Evolutionary conservation across 139 green algal genomes (phyloP), one percentile per base, ranked within the genome.

Genomic region (Protoeuglena noctilucae): DNA sequence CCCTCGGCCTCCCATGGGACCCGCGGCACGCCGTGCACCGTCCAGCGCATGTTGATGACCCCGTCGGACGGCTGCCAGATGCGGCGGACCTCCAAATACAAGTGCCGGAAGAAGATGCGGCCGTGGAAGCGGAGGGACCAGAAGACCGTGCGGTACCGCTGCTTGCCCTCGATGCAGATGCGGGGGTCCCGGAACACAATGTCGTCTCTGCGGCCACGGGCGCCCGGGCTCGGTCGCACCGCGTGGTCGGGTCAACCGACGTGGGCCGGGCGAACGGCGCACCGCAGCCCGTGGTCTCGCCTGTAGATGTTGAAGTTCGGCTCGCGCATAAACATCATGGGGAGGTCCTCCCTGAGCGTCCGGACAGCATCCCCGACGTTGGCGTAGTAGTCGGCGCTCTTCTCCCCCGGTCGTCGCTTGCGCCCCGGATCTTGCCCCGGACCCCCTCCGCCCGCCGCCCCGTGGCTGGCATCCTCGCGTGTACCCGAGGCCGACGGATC

Each of bases 281-380:
- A n/a, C n/a, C n/a, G n/a, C n/a, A n/a, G n/a, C n/a, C n/a, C n/a
- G n/a, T n/a, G n/a, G n/a, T n/a, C n/a, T n/a, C n/a, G n/a, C n/a
- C 88, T 73, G 66, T 89, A 94, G 31, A 94, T 90, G 46, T 59
- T 25, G 56, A 84, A 93, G 53, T 86, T 83, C 0, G 94, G 71
- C 12, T 94, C 83, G n/a, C 74, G 64, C 50, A 77, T 51, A 50
- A 96, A 94, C 2, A 95, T 63, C 0, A 64, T 60, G 0, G 88
- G 88, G 12, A 89, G 76, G 57, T 96, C 88, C 19, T 91, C 76
- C 0, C 85, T 69, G 45, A 96, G 67, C 1, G 78, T 88, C 31
- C 85, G 70, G 23, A 96, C 93, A 21, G 83, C 83, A 53, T 93
- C 73, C 0, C 88, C 88, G 28, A 96, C 72, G 30, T 96, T 95